Evolutionary conservation across 2,329 filamentous ascomycete genomes (phyloP), one percentile per base, ranked within the genome.

Genomic region (Fusarium equiseti): DNA sequence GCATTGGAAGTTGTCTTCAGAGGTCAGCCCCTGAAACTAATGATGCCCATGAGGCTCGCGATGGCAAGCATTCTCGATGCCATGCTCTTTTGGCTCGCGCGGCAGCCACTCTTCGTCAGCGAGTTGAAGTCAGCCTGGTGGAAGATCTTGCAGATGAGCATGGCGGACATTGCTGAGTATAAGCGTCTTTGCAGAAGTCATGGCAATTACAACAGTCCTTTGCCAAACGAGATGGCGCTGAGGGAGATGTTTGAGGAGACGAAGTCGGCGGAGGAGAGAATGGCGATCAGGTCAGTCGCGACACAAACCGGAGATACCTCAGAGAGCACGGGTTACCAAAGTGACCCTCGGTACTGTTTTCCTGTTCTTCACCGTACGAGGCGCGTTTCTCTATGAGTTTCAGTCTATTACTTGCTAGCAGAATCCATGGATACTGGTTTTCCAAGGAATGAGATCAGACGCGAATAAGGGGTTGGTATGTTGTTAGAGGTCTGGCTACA

Each of bases 21-120:
- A 11, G 61, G 76, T 22, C 55, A 63, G 8, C 50, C 69, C 27
- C 68, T 65, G 18, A 60, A 66, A n/a, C 57, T 77, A n/a, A 76
- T 79, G 72, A 59, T 70, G 62, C 78, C 77, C 5, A 75, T 81
- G 64, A 70, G 77, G 32, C 60, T 80, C 44, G 78, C 75, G 3
- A 62, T 81, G 68, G 78, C 75, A n/a, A 68, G 72, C 6, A 55
- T 80, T 8, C 44, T 80, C 22, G 78, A 80, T 45, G 63, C 72
- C 27, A 58, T 70, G 13, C 66, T 76, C 49, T 73, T 73, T 60
- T 76, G 74, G 74, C 43, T 80, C 12, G 59, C 77, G n/a, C 67
- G 71, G 3, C 75, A 77, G 18, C 67, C 73, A 5, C 43, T 57
- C 1, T 73, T 76, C 16, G 40, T 74, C 31, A 68, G 70, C 32